Percentiles rank a stretch among this genome's conserved stretches.
Evolutionary conservation across 345 rosid genomes (phyloP).

Genomic region (Euphorbia tirucalli): DNA sequence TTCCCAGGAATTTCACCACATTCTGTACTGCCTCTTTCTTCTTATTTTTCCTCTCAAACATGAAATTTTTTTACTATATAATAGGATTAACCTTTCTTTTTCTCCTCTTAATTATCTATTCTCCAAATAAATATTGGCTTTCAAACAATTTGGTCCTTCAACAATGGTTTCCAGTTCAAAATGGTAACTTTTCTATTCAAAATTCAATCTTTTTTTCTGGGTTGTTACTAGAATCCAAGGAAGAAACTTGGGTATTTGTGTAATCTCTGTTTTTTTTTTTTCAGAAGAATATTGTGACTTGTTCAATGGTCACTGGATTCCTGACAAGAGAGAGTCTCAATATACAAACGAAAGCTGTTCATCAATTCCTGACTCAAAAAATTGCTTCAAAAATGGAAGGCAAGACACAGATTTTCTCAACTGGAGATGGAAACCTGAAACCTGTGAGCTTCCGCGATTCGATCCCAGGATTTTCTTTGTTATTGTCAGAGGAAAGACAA

Average conservation of each 20-base stretch:
- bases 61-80: conserved; percentile 2
- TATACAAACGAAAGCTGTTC: conserved; percentile 67
- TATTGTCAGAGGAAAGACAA: conserved; percentile 60
- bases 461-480: conserved; percentile 51
- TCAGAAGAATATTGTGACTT: conserved; percentile 47
- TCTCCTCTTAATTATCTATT: conserved; percentile 46
- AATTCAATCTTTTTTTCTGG: not conserved
- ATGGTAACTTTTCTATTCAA: conserved; percentile 2
- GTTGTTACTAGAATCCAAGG: too few species aligned
- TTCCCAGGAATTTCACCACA: not conserved
- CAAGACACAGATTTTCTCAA: conserved; percentile 55
- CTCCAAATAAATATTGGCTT: conserved; percentile 42
- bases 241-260: too few species aligned
- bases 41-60: not conserved
- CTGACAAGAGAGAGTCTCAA: conserved; percentile 42
- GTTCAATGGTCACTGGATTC: conserved; percentile 67
- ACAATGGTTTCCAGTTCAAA: conserved; percentile 7
- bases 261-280: not conserved
- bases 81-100: conserved; percentile 25
- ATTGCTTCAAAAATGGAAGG: conserved; percentile 73
- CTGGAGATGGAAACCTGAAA: conserved; percentile 94
- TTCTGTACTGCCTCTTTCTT: not conserved
- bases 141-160: conserved; percentile 1
- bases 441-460: conserved; percentile 68
- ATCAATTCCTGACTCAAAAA: conserved; percentile 72